Base-by-base conservation (phyloP, 352 stramenopile genomes). In the Phytopythium vexans region DNA sequence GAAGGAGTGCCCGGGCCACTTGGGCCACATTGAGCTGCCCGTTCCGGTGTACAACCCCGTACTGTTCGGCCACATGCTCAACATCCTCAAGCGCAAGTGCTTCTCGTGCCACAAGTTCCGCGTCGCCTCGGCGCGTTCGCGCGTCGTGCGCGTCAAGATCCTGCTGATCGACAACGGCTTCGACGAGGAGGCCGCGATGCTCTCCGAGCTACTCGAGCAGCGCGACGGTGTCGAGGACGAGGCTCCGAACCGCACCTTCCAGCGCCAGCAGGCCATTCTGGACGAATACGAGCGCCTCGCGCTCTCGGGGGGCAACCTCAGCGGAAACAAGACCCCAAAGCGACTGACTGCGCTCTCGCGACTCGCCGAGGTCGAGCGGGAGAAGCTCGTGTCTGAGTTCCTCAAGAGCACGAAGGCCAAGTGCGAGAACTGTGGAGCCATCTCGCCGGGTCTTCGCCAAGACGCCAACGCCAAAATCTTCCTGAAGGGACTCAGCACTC, bases 401-500 rank as follows among this genome's bases (percentile, higher is more conserved):
- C 75, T 99, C 27, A 89, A 94, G 49, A 70, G 70, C 14, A 94
- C 97, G 60, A 95, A 89, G 46, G 81, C 90, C 56, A 97, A 96
- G 58, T 99, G 98, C 80, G 86, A 97, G 43, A 98, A 99, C 78
- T 99, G 98, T 62, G 88, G 87, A 37, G 96, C 96, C 27, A 97
- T 96, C 56, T 98, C 82, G 35, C 94, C 96, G 4, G 91, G 83
- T 41, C 66, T 99, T n/a, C 83, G 97, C 44, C 97, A 99, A 68
- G 97, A 99, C 75, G 88, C 92, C 12, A 92, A 79, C 52, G 95
- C 97, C 58, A 99, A 99, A 68, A 94, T 99, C 54, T 99, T 99
- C 72, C 80, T 97, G 33, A 97, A 94, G 64, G 72, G 75, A 16
- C 75, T 96, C 9, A 96, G 81, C 42, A 69, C 77, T 27, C 82